Evolutionary conservation across 306 rosid species (phyloP).

Genomic region (Hylodesmum podocarpum): DNA sequence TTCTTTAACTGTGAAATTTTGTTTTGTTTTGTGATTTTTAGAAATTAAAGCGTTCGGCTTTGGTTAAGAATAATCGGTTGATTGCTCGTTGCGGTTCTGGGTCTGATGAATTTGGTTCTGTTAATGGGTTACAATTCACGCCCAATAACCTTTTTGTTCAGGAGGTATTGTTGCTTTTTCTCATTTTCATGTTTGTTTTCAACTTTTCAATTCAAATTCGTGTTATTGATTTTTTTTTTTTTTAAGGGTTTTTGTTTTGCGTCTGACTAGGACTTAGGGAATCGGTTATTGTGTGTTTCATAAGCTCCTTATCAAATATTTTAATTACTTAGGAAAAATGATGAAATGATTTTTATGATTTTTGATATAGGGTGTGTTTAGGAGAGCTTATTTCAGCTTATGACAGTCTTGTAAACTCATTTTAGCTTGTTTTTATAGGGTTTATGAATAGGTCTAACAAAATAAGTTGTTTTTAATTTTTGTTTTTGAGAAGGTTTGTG

Average conservation of each 20-base stretch:
- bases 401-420: not conserved
- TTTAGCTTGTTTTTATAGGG: not conserved
- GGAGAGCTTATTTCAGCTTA: not conserved
- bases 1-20: not conserved
- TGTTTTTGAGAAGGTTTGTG: not conserved
- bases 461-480: not conserved
- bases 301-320: not conserved
- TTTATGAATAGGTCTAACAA: not conserved
- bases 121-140: conserved; percentile 55
- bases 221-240: not conserved
- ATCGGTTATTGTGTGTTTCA: not conserved
- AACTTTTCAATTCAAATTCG: conserved; percentile 7
- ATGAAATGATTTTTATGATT: not conserved
- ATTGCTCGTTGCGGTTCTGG: conserved; percentile 61
- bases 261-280: not conserved
- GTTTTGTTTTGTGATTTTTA: conserved; percentile 14
- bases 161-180: conserved; percentile 56
- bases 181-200: conserved; percentile 11
- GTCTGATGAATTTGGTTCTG: conserved; percentile 53
- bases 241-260: conserved; percentile 16
- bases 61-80: conserved; percentile 48
- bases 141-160: conserved; percentile 83
- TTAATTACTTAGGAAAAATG: not conserved
- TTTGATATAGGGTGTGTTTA: not conserved
- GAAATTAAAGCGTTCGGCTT: conserved; percentile 61